Conservation (phyloP, 345 rosid genomes). For the Eucalyptus grandis region DNA sequence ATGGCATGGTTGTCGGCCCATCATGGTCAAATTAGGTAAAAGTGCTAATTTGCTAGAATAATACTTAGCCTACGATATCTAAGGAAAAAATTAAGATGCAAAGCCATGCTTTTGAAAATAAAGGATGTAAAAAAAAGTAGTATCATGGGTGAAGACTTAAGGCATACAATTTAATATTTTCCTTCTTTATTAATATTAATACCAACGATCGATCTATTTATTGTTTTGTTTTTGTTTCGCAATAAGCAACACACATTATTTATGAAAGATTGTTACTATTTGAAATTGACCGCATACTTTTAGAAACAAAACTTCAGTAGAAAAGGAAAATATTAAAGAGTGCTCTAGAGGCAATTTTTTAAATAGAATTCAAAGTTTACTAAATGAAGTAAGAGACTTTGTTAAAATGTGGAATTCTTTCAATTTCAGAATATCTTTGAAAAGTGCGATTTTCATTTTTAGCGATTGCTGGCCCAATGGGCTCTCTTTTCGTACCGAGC, state of each 20-base stretch:
- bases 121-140: neutral
- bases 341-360: neutral
- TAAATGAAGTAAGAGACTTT: neutral
- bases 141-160: neutral
- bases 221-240: neutral
- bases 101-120: neutral
- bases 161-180: rapidly evolving
- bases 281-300: neutral
- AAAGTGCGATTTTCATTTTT: neutral
- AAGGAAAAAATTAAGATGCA: neutral
- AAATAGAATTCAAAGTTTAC: neutral
- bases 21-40: neutral
- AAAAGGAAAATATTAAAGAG: neutral
- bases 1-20: neutral
- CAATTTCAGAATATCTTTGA: neutral
- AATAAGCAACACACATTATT: neutral
- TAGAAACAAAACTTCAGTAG: neutral
- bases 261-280: neutral
- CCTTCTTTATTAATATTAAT: neutral
- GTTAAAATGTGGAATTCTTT: neutral
- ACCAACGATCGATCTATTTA: rapidly evolving
- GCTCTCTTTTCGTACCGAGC: neutral
- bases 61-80: neutral
- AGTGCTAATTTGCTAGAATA: neutral
- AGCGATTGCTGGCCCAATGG: neutral